phyloP scores from a whole-genome alignment of 331 rosid species.

The Acacia concinna region DNA sequence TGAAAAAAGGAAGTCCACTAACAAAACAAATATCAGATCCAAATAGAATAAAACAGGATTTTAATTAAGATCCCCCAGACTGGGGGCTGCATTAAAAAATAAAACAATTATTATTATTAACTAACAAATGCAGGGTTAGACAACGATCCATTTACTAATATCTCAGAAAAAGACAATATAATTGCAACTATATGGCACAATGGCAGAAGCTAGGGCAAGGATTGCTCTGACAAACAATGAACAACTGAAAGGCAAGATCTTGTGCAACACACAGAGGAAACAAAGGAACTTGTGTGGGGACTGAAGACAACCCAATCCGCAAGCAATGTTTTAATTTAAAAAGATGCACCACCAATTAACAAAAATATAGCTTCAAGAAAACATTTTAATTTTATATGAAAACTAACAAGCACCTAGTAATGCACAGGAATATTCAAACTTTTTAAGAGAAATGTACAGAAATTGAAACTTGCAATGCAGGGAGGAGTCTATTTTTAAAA shows the following conservation, averaged over 20 bases:
- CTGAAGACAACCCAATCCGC: not conserved
- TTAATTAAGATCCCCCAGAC: not conserved
- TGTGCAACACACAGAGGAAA: not conserved
- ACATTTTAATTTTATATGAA: not conserved
- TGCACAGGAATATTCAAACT: not conserved
- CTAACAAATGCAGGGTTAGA: not conserved
- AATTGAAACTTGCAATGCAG: not conserved
- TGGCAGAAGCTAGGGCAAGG: not conserved
- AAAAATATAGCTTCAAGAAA: not conserved
- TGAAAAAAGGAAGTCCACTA: slow-evolving; percentile 10
- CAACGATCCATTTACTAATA: not conserved
- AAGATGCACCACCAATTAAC: slow-evolving; percentile 2
- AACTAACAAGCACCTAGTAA: not conserved
- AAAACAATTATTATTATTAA: no score
- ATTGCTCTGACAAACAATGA: not conserved
- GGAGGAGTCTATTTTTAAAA: not conserved
- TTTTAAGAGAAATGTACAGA: not conserved
- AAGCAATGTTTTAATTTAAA: slow-evolving; percentile 3
- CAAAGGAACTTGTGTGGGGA: not conserved
- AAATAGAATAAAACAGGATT: not conserved
- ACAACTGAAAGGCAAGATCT: not conserved
- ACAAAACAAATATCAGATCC: slow-evolving; percentile 25
- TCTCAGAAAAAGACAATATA: not conserved
- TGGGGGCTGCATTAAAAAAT: not conserved
- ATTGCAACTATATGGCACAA: not conserved